Evolutionary conservation across 2,329 filamentous ascomycete genomes (phyloP), one percentile per base, ranked within the genome.

Genomic region (Hymenoscyphus fraxineus): DNA sequence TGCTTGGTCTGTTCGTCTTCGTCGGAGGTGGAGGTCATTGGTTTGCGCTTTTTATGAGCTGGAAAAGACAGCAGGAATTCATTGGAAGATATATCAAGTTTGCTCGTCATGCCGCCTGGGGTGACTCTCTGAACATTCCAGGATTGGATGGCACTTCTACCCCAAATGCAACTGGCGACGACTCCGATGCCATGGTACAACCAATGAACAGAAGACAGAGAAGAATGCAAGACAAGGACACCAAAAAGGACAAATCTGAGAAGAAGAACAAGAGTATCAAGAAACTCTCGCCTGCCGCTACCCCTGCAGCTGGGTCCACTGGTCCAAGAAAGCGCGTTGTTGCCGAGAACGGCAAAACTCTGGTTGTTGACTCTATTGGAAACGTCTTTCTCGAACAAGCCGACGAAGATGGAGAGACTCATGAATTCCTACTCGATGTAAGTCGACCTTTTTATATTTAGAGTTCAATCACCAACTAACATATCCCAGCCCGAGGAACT

Each of bases 371-470:
- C 78, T 92, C 91, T 0, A 81, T 89, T 10, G 95, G 95, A 35
- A 93, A 97, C 72, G 95, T 99, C 13, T 99, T 92, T 75, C 82
- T 99, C n/a, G 93, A 98, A 78, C 91, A 96, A 74, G 85, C 92
- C 72, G 92, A 92, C 60, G 93, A 93, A 70, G 92, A 97, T 31
- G 95, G 95, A 61, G 87, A 91, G 63, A 84, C 87, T 39, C 85
- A 90, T 70, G 92, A 97, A 75, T 96, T 89, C 75, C 80, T 97
- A 68, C 87, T 99, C 66, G 94, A 99, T 76, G 88, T 97, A 79
- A 83, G 90, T 85, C 60, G 16, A 39, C 35, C 32, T 51, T 47
- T 16, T n/a, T 3, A 27, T 3, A 27, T 27, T 27, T 27, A 27
- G 27, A 27, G 27, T 27, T 3, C 27, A 27, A 27, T 27, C 47